Percentiles rank a stretch among this genome's conserved stretches.
phyloP scores from a whole-genome alignment of 2,329 filamentous ascomycete species.

The Paramyrothecium sp. region DNA sequence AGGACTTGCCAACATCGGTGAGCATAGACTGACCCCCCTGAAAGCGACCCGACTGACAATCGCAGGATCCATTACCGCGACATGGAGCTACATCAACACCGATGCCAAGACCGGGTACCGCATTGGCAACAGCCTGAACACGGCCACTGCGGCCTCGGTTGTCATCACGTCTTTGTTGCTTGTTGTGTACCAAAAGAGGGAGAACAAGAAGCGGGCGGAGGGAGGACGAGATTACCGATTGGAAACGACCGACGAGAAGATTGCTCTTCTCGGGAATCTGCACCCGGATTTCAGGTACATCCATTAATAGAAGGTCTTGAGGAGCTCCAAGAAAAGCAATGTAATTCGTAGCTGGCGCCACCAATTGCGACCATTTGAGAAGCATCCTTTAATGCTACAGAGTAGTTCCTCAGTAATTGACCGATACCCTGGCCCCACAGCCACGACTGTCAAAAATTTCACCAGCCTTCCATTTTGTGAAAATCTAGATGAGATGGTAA shows the following conservation, averaged over 20 bases:
- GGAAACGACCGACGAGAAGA: slow-evolving; percentile 9
- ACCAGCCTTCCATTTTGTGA: too few relatives aligned
- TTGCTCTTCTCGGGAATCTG: slow-evolving; percentile 19
- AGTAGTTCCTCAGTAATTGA: too few relatives aligned
- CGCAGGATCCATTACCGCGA: slow-evolving; percentile 22
- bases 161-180: slow-evolving; percentile 17
- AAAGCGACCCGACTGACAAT: neutral
- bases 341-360: too few relatives aligned
- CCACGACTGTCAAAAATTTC: too few relatives aligned
- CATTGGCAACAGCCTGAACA: slow-evolving; percentile 22
- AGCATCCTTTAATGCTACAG: too few relatives aligned
- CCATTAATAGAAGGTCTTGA: slow-evolving; percentile 13
- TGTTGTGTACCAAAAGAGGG: slow-evolving; percentile 16
- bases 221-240: slow-evolving; percentile 20
- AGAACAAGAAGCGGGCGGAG: slow-evolving; percentile 21
- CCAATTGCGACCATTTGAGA: too few relatives aligned
- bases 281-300: slow-evolving; percentile 24
- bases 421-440: too few relatives aligned
- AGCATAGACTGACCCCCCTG: neutral
- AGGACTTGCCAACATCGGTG: slow-evolving; percentile 22
- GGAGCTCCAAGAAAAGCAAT: too few relatives aligned
- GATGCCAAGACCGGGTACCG: slow-evolving; percentile 21
- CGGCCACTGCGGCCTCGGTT: slow-evolving; percentile 19
- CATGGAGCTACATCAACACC: slow-evolving; percentile 25
- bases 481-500: too few relatives aligned